These are phyloP conservation scores for Tremella mesenterica DNA, from an alignment of 768 basidiomycete species.

Conservation along the genomic window DNA sequence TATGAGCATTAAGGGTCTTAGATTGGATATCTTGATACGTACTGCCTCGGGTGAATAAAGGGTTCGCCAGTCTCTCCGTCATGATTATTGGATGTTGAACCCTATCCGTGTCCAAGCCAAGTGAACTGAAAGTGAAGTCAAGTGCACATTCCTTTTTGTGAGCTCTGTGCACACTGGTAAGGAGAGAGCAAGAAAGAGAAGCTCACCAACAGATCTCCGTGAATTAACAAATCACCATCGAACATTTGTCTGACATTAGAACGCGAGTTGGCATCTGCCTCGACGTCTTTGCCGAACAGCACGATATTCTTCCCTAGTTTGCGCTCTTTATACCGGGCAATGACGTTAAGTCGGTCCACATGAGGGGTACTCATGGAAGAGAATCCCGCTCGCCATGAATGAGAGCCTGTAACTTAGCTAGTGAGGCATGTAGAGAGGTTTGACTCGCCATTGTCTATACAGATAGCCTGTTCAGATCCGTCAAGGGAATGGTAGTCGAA, in stretches of 20 bases:
- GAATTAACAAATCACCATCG: slow-evolving; percentile 88
- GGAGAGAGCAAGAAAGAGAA: not conserved
- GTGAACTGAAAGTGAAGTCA: slow-evolving; percentile 79
- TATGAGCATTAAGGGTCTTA: not conserved
- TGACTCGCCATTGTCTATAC: slow-evolving; percentile 36
- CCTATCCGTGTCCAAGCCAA: slow-evolving; percentile 67
- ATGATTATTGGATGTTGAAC: slow-evolving; percentile 85
- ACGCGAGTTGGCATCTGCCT: slow-evolving; percentile 73
- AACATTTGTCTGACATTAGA: slow-evolving; percentile 72
- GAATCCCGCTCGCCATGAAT: slow-evolving; percentile 74
- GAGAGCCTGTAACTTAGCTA: slow-evolving; percentile 52
- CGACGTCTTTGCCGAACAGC: slow-evolving; percentile 79
- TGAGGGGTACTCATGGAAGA: slow-evolving; percentile 56
- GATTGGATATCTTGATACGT: slow-evolving; percentile 42
- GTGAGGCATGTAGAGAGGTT: too few relatives aligned
- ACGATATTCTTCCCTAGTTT: slow-evolving; percentile 71
- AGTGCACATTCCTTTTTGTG: slow-evolving; percentile 74
- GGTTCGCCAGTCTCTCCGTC: slow-evolving; percentile 83
- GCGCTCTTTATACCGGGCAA: slow-evolving; percentile 84
- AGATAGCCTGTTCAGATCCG: slow-evolving; percentile 25
- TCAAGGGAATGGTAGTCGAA: slow-evolving; percentile 23
- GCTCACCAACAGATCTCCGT: slow-evolving; percentile 84
- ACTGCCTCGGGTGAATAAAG: slow-evolving; percentile 79
- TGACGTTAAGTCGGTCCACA: slow-evolving; percentile 57
- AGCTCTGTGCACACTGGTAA: not conserved